Percentiles rank a stretch among this genome's conserved stretches.
Conservation (phyloP, 345 rosid species). For the Laguncularia racemosa region DNA sequence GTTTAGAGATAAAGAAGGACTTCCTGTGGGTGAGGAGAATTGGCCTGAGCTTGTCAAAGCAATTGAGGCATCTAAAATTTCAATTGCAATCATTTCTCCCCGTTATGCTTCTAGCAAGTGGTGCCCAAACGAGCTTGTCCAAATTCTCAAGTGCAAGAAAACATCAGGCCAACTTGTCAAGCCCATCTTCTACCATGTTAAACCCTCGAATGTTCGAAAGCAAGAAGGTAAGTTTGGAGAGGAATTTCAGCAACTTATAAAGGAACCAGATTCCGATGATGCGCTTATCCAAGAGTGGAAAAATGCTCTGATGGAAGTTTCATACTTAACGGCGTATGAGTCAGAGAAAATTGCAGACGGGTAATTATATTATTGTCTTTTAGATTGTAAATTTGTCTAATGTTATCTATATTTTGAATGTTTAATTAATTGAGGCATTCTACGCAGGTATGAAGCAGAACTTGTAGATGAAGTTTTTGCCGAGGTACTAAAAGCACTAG, state of each 20-base stretch:
- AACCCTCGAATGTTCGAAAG: no score
- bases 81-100: not conserved
- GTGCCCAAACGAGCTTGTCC: not conserved
- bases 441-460: not conserved
- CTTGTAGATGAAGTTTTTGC: not conserved
- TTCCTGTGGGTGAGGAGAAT: not conserved
- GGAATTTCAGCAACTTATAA: no score
- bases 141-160: not conserved
- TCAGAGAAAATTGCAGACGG: not conserved
- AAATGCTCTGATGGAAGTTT: no score
- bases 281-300: no score
- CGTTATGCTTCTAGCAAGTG: conserved; percentile 2
- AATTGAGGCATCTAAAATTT: not conserved
- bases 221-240: no score
- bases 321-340: not conserved
- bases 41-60: not conserved
- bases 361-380: not conserved
- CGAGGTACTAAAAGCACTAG: not conserved
- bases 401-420: no score
- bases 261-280: no score
- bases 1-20: not conserved
- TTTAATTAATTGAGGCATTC: no score
- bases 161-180: no score
- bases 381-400: no score
- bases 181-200: no score